Conservation (phyloP, 2,329 filamentous ascomycete genomes). For the Neonectria sp. region DNA sequence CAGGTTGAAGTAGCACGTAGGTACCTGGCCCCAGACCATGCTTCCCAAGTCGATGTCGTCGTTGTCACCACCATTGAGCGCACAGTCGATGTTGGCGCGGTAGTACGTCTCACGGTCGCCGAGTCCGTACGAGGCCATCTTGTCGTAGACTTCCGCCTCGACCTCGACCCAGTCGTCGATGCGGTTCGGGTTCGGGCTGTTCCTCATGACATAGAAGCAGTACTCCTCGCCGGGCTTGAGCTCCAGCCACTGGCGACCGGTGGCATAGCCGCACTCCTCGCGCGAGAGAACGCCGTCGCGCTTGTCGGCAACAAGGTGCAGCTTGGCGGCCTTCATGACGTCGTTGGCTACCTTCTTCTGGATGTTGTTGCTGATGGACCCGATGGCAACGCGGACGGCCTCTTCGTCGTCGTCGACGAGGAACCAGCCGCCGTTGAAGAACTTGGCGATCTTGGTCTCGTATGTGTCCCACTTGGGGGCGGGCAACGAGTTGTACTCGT, state of each 20-base stretch:
- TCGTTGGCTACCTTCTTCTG: conserved; percentile 40
- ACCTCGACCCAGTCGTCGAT: conserved; percentile 27
- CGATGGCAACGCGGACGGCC: conserved; percentile 9
- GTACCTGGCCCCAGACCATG: conserved; percentile 20
- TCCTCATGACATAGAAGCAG: conserved; percentile 38
- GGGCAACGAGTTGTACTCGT: conserved; percentile 24
- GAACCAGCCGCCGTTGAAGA: conserved; percentile 36
- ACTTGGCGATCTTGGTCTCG: conserved; percentile 28
- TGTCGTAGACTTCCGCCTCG: conserved; percentile 21
- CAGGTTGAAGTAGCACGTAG: conserved; percentile 33
- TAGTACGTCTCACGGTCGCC: conserved; percentile 29
- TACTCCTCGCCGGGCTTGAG: conserved; percentile 30
- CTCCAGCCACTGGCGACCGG: conserved; percentile 36
- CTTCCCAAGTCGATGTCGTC: conserved; percentile 11
- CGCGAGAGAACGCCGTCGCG: conserved; percentile 15
- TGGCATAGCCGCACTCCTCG: conserved; percentile 27
- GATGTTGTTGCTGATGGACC: conserved; percentile 23
- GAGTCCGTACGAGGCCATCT: conserved; percentile 36
- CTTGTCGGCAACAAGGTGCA: conserved; percentile 35
- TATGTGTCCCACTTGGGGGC: conserved; percentile 19
- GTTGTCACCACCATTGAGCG: neutral
- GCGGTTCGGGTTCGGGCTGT: conserved; percentile 10
- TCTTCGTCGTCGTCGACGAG: conserved; percentile 22
- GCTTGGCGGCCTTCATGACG: conserved; percentile 34
- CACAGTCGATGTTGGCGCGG: conserved; percentile 2